These are phyloP conservation scores for Microcos paniculata DNA, from an alignment of 345 rosid genomes.

Conservation along the genomic window DNA sequence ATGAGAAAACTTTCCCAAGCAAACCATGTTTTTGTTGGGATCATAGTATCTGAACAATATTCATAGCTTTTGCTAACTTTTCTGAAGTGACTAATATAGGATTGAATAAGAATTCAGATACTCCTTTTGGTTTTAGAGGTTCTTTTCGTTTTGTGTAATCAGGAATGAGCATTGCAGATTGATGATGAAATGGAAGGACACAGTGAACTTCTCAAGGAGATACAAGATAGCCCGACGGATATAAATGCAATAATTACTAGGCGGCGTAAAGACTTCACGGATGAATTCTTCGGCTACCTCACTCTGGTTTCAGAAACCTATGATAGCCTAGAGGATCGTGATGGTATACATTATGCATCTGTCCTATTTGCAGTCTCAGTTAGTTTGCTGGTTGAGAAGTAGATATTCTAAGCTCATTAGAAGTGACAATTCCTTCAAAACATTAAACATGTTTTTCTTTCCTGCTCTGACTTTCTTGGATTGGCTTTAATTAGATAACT, in stretches of 20 bases:
- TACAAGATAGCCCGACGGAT: constrained; percentile 80
- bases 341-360: constrained; percentile 52
- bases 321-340: constrained; percentile 75
- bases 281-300: constrained; percentile 73
- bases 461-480: not conserved
- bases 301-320: constrained; percentile 60
- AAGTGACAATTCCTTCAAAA: not conserved
- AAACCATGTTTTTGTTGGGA: not conserved
- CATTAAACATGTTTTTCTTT: not conserved
- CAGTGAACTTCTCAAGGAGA: constrained; percentile 68
- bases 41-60: not conserved
- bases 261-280: constrained; percentile 74
- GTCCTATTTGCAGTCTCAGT: not conserved
- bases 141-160: constrained; percentile 31
- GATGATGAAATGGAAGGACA: constrained; percentile 92
- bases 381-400: constrained; percentile 10
- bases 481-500: not conserved
- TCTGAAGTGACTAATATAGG: not conserved
- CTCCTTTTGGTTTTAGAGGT: constrained; percentile 30
- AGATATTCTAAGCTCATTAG: not conserved
- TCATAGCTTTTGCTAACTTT: not conserved
- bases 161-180: constrained; percentile 67
- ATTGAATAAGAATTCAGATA: constrained; percentile 11
- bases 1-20: not conserved
- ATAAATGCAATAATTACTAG: constrained; percentile 67